Evolutionary conservation across 2,329 filamentous ascomycete genomes (phyloP).

Genomic region (Neofusicoccum umdonicola): DNA sequence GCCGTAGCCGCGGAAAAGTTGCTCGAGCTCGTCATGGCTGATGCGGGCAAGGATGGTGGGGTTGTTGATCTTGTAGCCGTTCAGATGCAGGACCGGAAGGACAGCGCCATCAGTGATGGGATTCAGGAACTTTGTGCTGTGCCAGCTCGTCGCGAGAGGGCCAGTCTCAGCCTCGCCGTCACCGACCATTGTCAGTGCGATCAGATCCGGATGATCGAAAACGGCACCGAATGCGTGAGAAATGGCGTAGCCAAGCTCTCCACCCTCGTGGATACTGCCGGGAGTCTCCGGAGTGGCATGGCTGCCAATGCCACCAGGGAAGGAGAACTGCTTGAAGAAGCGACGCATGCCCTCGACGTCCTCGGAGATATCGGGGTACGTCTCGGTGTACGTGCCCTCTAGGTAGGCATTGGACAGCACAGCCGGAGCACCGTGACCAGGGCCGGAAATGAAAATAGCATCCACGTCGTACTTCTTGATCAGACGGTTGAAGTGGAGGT

Average conservation of each 20-base stretch:
- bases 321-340: constrained; percentile 83
- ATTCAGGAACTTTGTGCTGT: constrained; percentile 79
- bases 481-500: constrained; percentile 77
- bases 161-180: constrained; percentile 82
- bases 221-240: constrained; percentile 77
- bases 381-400: constrained; percentile 73
- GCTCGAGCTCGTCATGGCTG: constrained; percentile 68
- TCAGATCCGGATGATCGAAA: constrained; percentile 71
- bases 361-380: constrained; percentile 71
- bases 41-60: constrained; percentile 67
- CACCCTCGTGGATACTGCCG: constrained; percentile 74
- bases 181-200: constrained; percentile 74
- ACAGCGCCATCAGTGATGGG: constrained; percentile 76
- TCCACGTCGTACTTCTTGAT: constrained; percentile 79
- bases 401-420: constrained; percentile 74
- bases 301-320: constrained; percentile 74
- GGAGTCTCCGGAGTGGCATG: constrained; percentile 79
- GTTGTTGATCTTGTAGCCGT: constrained; percentile 85
- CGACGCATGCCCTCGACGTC: constrained; percentile 66
- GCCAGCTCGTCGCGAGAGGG: constrained; percentile 75
- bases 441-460: constrained; percentile 70
- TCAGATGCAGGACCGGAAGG: constrained; percentile 73
- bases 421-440: constrained; percentile 74
- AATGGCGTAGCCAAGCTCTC: constrained; percentile 77
- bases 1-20: constrained; percentile 70